Base-by-base conservation (phyloP, 2,329 filamentous ascomycete species). In the Penicillium sp. region DNA sequence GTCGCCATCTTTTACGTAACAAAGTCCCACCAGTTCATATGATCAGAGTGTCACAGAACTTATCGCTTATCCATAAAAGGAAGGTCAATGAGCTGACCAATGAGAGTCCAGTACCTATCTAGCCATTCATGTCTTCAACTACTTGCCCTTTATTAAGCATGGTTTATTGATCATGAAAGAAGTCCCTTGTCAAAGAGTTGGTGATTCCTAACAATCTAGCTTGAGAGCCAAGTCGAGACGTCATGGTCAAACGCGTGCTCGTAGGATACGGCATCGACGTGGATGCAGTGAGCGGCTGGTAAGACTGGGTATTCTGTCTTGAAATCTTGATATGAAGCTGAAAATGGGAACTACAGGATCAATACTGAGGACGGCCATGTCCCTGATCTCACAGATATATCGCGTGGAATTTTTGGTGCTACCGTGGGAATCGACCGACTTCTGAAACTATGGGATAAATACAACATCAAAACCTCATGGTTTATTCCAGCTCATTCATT, bases 241-340 rank as follows among this genome's bases (percentile, higher is more conserved):
- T 28, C 22, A 48, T 48, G 45, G 45, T 48, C 22, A 61, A 61
- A 38, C 35, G 59, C 16, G 59, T 58, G 4, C 55, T 61, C 4
- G 48, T 49, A 25, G 51, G 49, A 7, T 61, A 61, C 19, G 59
- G 59, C 26, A 52, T 61, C n/a, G 59, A 61, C 25, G 49, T 61
- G 25, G 59, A 61, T 58, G 59, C 59, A 7, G 59, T 61, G 4
- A 61, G 59, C 46, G 49, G 49, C 19, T 61, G 59, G 59, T 61
- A 58, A 11, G 55, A n/a, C 35, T 11, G 22, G 16, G 14, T 11
- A 30, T 16, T n/a, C 16, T 19, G 5, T 16, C 13, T 6, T n/a
- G 14, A 2, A 28, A 3, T 5, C 11, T 1, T 14, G 45, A 13
- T 4, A 48, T 26, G 45, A 48, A 8, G 25, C 45, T 48, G 13